Evolutionary conservation across 2,329 filamentous ascomycete genomes (phyloP), one percentile per base, ranked within the genome.

Genomic region (Mariannaea elegans): DNA sequence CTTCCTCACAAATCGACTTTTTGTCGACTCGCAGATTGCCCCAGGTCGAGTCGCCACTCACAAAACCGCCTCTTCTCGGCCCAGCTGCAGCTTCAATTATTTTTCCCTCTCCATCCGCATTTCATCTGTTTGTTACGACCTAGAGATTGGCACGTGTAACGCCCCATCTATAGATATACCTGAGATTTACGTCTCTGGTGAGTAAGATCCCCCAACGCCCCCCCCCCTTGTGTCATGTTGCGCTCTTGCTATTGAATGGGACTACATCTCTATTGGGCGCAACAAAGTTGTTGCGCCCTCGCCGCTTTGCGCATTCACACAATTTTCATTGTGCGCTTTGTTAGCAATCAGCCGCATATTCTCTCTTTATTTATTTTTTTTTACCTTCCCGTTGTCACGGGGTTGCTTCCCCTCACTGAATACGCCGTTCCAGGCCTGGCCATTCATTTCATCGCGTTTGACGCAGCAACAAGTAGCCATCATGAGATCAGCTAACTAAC

Each of bases 121-220:
- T 66, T 65, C 56, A 58, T 63, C 62, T 64, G 60, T 63, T 68
- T 70, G 32, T 66, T 51, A 66, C 68, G 68, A 69, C 61, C 57
- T 71, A 72, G 69, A 72, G 62, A 61, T 68, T 68, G 61, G 66
- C 65, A 64, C 66, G 64, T 66, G 62, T 66, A 51, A 70, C 65
- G 68, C 61, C 63, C 60, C 62, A 65, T 59, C 64, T 51, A 69
- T 72, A 72, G 70, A 73, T 64, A 68, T 65, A 61, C 62, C 62
- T 57, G 65, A 70, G 61, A 69, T 68, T 57, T 70, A 50, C 64
- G 65, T 67, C 66, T 68, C 64, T 59, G 59, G 67, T 67, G 49
- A 65, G 65, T 68, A 23, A 59, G 19, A 42, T 51, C 48, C 44
- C 56, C n/a, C 39, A 14, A 18, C 51, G 31, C 19, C 24, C 41